Conservation (phyloP, 2,329 filamentous ascomycete genomes). For the Coleophoma eucalyptorum region DNA sequence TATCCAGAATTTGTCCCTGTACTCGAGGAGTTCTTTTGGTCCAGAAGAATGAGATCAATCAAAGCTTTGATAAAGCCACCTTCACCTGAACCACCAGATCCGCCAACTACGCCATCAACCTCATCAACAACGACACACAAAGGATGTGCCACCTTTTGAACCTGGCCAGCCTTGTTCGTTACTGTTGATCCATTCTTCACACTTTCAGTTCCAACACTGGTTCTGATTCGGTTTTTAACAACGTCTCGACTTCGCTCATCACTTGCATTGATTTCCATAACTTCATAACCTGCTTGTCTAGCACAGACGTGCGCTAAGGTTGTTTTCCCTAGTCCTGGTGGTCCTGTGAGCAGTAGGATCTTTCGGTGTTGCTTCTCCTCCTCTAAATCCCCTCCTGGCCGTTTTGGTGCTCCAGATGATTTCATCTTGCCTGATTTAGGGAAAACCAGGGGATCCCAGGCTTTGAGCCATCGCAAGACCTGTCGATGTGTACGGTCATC, state of each 20-base stretch:
- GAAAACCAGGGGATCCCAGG: constrained; percentile 91
- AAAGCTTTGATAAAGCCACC: constrained; percentile 94
- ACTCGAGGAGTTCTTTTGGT: constrained; percentile 69
- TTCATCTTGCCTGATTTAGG: constrained; percentile 62
- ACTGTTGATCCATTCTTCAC: constrained; percentile 68
- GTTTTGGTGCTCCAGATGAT: constrained; percentile 32
- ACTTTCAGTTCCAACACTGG: constrained; percentile 90
- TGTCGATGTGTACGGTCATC: constrained; percentile 90
- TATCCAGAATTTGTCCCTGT: constrained; percentile 28
- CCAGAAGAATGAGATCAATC: constrained; percentile 81
- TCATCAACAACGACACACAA: constrained; percentile 95
- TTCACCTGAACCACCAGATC: constrained; percentile 73
- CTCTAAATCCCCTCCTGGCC: constrained; percentile 41
- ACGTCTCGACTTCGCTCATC: constrained; percentile 89
- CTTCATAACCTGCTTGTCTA: constrained; percentile 90
- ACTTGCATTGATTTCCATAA: constrained; percentile 96
- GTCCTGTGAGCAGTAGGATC: constrained; percentile 84
- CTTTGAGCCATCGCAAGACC: constrained; percentile 89
- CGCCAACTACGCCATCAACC: constrained; percentile 88
- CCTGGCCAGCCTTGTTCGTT: constrained; percentile 46
- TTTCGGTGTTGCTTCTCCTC: constrained; percentile 80
- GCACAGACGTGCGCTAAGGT: constrained; percentile 96
- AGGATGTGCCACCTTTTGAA: constrained; percentile 73
- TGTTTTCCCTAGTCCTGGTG: constrained; percentile 92
- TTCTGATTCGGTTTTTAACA: constrained; percentile 85